Percentiles rank a stretch among this genome's conserved stretches.
phyloP scores from a whole-genome alignment of 2,329 filamentous ascomycete genomes.

The Tolypocladium album region DNA sequence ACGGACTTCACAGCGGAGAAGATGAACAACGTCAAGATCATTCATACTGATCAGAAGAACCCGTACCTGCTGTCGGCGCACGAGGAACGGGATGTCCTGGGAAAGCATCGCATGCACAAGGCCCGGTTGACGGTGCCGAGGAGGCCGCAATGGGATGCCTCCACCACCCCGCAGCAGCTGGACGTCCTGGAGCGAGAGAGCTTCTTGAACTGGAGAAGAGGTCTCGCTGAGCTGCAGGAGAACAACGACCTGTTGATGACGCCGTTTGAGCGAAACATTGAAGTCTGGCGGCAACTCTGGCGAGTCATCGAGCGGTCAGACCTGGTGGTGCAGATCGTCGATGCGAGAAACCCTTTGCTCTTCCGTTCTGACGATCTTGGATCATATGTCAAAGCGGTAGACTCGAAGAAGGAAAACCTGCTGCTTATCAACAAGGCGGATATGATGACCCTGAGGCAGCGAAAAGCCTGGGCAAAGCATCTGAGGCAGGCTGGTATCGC shows the following conservation, averaged over 20 bases:
- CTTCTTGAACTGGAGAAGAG: slow-evolving; percentile 80
- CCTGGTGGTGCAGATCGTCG: slow-evolving; percentile 93
- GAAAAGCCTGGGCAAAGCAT: slow-evolving; percentile 75
- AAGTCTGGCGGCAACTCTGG: slow-evolving; percentile 98
- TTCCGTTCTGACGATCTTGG: slow-evolving; percentile 94
- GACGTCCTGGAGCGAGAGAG: slow-evolving; percentile 69
- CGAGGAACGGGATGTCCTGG: slow-evolving; percentile 68
- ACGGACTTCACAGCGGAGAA: slow-evolving; percentile 99
- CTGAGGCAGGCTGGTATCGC: slow-evolving; percentile 72
- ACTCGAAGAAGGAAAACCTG: slow-evolving; percentile 79
- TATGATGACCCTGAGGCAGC: slow-evolving; percentile 88
- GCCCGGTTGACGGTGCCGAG: slow-evolving; percentile 76
- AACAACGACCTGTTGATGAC: slow-evolving; percentile 93
- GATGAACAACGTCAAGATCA: slow-evolving; percentile 98
- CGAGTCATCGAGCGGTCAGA: slow-evolving; percentile 95
- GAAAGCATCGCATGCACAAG: slow-evolving; percentile 76
- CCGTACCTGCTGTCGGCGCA: slow-evolving; percentile 79
- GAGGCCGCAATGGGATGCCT: slow-evolving; percentile 77
- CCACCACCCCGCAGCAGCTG: slow-evolving; percentile 73
- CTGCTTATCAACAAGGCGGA: slow-evolving; percentile 97
- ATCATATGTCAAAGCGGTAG: slow-evolving; percentile 85
- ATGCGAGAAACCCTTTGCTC: slow-evolving; percentile 86
- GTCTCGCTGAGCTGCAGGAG: slow-evolving; percentile 85
- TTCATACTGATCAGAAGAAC: slow-evolving; percentile 92
- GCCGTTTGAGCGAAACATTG: slow-evolving; percentile 91